These are phyloP conservation scores for Platismatia glauca DNA, from an alignment of 495 filamentous ascomycete genomes.

Conservation along the genomic window DNA sequence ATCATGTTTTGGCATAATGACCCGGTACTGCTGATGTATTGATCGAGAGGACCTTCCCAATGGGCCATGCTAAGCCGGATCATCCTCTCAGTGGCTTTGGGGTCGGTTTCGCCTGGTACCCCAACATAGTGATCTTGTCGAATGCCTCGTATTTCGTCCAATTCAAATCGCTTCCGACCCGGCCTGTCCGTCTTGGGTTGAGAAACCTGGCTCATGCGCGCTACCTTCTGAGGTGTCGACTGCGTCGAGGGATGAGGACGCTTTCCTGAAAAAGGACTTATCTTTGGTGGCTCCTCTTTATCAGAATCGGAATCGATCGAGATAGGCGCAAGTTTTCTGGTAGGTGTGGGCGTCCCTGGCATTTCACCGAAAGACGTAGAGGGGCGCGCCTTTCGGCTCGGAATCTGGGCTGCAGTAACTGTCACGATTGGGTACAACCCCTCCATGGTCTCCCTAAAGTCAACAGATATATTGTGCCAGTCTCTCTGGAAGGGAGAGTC, in stretches of 20 bases:
- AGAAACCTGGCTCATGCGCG: not conserved
- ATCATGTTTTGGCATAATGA: constrained; percentile 29
- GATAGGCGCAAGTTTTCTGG: not conserved
- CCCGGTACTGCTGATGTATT: constrained; percentile 29
- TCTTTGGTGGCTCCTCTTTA: not conserved
- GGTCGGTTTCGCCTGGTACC: constrained; percentile 35
- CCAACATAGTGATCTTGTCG: constrained; percentile 34
- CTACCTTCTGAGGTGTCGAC: not conserved
- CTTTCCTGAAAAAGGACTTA: constrained; percentile 1
- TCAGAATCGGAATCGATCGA: constrained; percentile 17
- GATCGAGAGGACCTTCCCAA: constrained; percentile 31
- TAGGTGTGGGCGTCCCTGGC: constrained; percentile 11
- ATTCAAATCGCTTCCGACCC: constrained; percentile 24
- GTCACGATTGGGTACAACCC: constrained; percentile 32
- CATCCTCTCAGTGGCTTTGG: constrained; percentile 36
- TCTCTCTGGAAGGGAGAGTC: constrained; percentile 32
- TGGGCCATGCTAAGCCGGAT: constrained; percentile 33
- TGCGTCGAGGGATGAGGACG: not conserved
- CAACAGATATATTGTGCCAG: constrained; percentile 31
- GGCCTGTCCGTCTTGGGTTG: not conserved
- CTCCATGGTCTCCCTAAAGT: constrained; percentile 31
- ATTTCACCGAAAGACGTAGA: not conserved
- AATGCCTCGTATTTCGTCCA: constrained; percentile 30
- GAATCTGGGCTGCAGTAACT: constrained; percentile 3
- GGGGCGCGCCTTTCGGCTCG: not conserved